Evolutionary conservation across 2,329 filamentous ascomycete species (phyloP).

Genomic region (Sporothrix curviconia): DNA sequence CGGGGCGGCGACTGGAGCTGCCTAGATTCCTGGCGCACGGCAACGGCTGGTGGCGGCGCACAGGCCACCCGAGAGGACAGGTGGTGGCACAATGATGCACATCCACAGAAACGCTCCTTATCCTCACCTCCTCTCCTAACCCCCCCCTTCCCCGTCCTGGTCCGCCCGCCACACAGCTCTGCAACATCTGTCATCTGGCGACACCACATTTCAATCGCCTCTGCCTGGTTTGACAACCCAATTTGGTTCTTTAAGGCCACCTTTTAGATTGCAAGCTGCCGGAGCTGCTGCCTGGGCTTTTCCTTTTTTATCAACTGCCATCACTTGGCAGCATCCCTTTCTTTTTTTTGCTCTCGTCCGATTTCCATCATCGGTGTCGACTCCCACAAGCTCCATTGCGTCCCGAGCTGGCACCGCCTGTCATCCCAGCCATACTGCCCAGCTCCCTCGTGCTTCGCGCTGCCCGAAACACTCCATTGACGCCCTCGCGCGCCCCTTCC

Average conservation of each 20-base stretch:
- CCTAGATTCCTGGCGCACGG: background rate
- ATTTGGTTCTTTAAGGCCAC: background rate
- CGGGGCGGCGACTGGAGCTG: background rate
- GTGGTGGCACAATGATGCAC: slow-evolving; percentile 17
- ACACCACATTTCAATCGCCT: slow-evolving; percentile 2
- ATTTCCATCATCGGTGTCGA: background rate
- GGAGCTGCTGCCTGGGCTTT: slow-evolving; percentile 5
- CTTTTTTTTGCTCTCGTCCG: background rate
- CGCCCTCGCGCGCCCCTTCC: too few species aligned
- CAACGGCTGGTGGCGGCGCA: slow-evolving; percentile 10
- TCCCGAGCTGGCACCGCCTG: background rate
- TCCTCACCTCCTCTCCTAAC: background rate
- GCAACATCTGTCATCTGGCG: slow-evolving; percentile 1
- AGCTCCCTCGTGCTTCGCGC: background rate
- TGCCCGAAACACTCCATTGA: background rate
- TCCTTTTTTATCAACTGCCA: background rate
- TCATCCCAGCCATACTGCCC: background rate
- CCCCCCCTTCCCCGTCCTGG: background rate
- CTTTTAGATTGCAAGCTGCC: background rate
- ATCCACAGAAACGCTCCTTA: background rate
- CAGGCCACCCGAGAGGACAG: slow-evolving; percentile 18
- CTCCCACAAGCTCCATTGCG: background rate
- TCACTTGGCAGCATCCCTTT: background rate
- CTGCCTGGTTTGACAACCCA: slow-evolving; percentile 1
- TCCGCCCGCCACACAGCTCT: slow-evolving; percentile 1